These are phyloP conservation scores for Neonectria punicea DNA, from an alignment of 2,329 filamentous ascomycete species.

Conservation along the genomic window DNA sequence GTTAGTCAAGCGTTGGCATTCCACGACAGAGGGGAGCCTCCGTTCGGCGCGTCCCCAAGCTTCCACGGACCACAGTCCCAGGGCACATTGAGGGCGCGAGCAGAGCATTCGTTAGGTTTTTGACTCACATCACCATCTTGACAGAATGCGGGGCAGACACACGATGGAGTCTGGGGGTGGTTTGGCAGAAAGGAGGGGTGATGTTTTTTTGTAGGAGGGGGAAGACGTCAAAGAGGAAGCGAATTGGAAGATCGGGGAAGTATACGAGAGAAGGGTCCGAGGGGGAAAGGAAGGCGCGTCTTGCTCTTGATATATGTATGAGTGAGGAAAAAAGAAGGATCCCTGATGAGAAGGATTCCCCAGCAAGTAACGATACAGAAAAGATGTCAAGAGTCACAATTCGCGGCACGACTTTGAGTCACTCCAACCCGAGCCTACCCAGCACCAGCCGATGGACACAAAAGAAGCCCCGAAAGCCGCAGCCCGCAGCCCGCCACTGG, in stretches of 20 bases:
- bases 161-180: conserved; percentile 1
- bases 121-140: conserved; percentile 26
- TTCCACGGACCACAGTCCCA: neutral
- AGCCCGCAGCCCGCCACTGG: neutral
- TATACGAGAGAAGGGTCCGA: neutral
- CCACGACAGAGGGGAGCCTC: neutral
- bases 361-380: neutral
- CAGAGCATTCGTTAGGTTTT: neutral
- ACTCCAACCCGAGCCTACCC: neutral
- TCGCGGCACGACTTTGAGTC: conserved; percentile 1
- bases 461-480: conserved; percentile 4
- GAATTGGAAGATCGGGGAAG: neutral
- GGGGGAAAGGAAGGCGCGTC: neutral
- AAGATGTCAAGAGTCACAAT: conserved; percentile 4
- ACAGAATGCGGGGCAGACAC: conserved; percentile 14
- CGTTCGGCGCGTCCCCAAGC: neutral
- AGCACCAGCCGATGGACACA: neutral
- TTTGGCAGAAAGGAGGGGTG: neutral
- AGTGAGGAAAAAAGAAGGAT: neutral
- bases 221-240: neutral
- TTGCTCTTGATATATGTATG: neutral
- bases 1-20: neutral
- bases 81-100: neutral
- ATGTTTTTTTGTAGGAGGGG: neutral
- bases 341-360: neutral